These are phyloP conservation scores for Botryotinia globosa DNA, from an alignment of 2,329 filamentous ascomycete genomes.

Conservation along the genomic window DNA sequence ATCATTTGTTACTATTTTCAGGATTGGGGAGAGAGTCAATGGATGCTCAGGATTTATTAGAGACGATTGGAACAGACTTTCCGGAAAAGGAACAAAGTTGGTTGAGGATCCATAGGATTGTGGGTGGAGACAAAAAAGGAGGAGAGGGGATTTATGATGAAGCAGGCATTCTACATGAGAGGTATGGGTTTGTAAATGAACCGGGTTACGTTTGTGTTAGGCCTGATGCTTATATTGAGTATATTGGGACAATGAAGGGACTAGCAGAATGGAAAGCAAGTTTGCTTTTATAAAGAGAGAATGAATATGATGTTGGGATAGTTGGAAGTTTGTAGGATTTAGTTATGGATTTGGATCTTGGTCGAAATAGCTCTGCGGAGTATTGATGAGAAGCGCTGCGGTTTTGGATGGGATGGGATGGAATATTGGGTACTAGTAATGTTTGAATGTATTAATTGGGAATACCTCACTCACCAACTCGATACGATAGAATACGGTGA, in stretches of 20 bases:
- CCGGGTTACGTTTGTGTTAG: slow-evolving; percentile 30
- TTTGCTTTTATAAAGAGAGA: slow-evolving; percentile 9
- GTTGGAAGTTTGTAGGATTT: background rate
- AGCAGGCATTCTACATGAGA: slow-evolving; percentile 31
- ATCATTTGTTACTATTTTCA: slow-evolving; percentile 41
- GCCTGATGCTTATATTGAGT: slow-evolving; percentile 31
- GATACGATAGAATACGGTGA: background rate
- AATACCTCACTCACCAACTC: background rate
- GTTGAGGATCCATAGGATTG: slow-evolving; percentile 13
- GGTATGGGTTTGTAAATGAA: slow-evolving; percentile 25
- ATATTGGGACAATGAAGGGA: slow-evolving; percentile 31
- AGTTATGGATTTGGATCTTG: background rate
- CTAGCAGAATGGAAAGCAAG: slow-evolving; percentile 22
- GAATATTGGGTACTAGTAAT: background rate
- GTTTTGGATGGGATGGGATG: background rate
- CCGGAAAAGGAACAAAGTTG: slow-evolving; percentile 14
- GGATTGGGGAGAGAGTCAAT: slow-evolving; percentile 23
- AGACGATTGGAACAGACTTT: slow-evolving; percentile 18
- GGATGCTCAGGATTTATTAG: slow-evolving; percentile 26
- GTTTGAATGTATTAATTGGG: background rate
- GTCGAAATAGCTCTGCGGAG: background rate
- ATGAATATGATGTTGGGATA: too few species aligned
- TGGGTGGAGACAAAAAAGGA: slow-evolving; percentile 11
- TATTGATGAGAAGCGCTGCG: background rate
- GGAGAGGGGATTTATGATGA: slow-evolving; percentile 21